Base-by-base conservation (phyloP, 352 stramenopile genomes). In the Phytophthora fragariae region DNA sequence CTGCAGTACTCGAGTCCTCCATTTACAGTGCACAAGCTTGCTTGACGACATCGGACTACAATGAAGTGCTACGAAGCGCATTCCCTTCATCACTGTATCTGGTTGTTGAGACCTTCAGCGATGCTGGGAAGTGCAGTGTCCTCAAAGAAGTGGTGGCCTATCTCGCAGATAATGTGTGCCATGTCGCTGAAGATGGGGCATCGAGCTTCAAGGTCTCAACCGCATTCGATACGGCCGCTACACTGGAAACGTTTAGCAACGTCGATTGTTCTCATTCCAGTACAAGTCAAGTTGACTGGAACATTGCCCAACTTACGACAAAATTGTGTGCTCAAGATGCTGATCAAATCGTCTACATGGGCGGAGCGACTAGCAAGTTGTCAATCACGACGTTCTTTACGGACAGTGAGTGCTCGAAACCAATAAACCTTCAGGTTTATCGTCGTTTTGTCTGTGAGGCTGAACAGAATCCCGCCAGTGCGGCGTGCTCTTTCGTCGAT, bases 381-480 rank as follows among this genome's bases (percentile, higher is more conserved):
- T 52, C 49, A n/a, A 58, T 67, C 49, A 39, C 54, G 19, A 52
- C 60, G 49, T 24, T 67, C 14, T 67, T 67, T 9, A 52, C 7
- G 1, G 47, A 60, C 47, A 67, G 33, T 15, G 52, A 60, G 31
- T 67, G 60, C 47, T 47, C 19, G 1, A 50, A 24, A n/a, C 5
- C 44, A 0, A 24, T 50, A 24, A 50, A 21, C 9, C 1, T 50
- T 21, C 15, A 50, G 7, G 41, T 50, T 50, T 4, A 24, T 50
- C 15, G 6, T 21, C 15, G 41, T 21, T 50, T 50, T 50, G 17
- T 11, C 15, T 50, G 41, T 7, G 41, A 50, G 5, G 41, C 15
- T 11, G 41, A 50, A 50, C 15, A 50, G 15, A 21, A 50, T 21
- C 15, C 41, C 0, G 41, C 41, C 41, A 50, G 41, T 50, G 41